Evolutionary conservation across 495 filamentous ascomycete species (phyloP).

Genomic region (Sporormia fimetaria): DNA sequence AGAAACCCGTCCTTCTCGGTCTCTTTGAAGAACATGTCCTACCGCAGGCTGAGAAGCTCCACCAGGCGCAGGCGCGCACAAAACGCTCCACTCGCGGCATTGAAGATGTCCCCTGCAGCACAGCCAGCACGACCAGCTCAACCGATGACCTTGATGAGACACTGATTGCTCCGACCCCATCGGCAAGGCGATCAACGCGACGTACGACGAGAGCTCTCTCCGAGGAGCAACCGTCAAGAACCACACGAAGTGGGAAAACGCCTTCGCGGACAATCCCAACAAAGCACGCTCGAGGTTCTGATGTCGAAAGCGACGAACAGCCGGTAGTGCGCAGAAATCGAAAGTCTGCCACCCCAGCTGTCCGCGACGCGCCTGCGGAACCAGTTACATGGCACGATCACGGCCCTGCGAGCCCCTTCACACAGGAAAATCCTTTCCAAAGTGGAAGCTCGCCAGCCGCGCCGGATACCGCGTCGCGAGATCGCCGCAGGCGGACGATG

Average conservation of each 20-base stretch:
- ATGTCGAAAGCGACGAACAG: constrained; percentile 32
- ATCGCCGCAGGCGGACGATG: constrained; percentile 37
- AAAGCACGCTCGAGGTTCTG: constrained; percentile 46
- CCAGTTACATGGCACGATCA: constrained; percentile 12
- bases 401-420: constrained; percentile 53
- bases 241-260: constrained; percentile 36
- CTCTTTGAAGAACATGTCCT: constrained; percentile 71
- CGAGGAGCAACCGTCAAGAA: constrained; percentile 23
- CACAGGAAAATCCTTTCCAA: constrained; percentile 88
- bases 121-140: constrained; percentile 39
- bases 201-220: constrained; percentile 20
- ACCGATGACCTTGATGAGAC: constrained; percentile 34
- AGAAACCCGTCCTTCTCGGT: constrained; percentile 76
- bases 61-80: constrained; percentile 60
- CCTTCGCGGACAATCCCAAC: constrained; percentile 39
- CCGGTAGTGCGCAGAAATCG: constrained; percentile 20
- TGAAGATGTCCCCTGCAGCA: constrained; percentile 57
- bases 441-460: constrained; percentile 55
- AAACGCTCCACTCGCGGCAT: constrained; percentile 78
- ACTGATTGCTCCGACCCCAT: constrained; percentile 37
- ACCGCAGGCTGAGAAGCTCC: constrained; percentile 62
- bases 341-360: constrained; percentile 41
- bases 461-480: constrained; percentile 29
- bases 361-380: constrained; percentile 32
- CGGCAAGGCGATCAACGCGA: constrained; percentile 17